phyloP scores from a whole-genome alignment of 2,329 filamentous ascomycete species.

The Pseudocercospora vitis region DNA sequence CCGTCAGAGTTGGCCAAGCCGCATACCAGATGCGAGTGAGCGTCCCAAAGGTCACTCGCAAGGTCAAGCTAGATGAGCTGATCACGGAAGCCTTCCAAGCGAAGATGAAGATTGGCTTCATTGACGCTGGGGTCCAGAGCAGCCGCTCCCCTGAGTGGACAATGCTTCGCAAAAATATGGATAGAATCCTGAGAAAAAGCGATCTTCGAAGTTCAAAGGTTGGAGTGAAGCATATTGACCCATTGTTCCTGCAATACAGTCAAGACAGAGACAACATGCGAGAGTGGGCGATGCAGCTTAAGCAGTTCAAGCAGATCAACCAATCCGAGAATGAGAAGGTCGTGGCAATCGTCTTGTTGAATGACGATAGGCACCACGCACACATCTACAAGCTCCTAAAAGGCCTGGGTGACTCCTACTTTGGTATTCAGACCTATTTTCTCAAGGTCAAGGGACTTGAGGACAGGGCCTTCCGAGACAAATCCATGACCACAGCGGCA shows the following conservation, averaged over 20 bases:
- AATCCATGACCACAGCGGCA: not conserved
- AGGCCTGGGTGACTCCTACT: not conserved
- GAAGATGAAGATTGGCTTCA: constrained; percentile 6
- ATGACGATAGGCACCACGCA: constrained; percentile 1
- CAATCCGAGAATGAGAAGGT: not conserved
- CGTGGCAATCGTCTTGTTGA: constrained; percentile 9
- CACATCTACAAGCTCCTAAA: constrained; percentile 7
- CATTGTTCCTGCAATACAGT: constrained; percentile 1
- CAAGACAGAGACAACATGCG: not conserved
- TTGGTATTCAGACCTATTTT: constrained; percentile 12
- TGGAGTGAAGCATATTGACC: not conserved
- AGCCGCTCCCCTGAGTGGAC: not conserved
- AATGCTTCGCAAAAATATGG: not conserved
- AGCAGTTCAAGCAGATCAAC: not conserved
- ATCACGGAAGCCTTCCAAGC: not conserved
- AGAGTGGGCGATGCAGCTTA: not conserved
- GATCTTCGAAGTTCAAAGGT: not conserved
- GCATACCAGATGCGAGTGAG: not conserved
- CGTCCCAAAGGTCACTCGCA: not conserved
- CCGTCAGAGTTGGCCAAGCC: not conserved
- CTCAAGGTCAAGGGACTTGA: constrained; percentile 1
- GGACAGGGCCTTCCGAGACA: not conserved
- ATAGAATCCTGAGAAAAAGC: not conserved
- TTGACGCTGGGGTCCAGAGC: not conserved
- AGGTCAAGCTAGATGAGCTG: not conserved